Evolutionary conservation across 2,329 filamentous ascomycete species (phyloP).

Genomic region (Colletotrichum truncatum): DNA sequence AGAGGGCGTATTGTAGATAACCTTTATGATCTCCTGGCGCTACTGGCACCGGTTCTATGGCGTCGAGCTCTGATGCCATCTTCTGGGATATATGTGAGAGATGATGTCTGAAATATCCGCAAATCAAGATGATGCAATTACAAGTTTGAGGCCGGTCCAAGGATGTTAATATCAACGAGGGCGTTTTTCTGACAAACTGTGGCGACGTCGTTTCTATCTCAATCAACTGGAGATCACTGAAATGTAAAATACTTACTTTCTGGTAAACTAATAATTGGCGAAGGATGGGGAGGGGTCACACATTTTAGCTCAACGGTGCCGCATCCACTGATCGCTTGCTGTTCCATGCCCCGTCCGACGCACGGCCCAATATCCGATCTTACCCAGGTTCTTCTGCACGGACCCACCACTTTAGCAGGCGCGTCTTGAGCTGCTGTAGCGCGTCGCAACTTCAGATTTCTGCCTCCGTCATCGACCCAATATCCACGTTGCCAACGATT

Average conservation of each 20-base stretch:
- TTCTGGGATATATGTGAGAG: neutral
- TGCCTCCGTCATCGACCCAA: neutral
- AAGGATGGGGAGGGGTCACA: neutral
- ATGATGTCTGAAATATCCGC: neutral
- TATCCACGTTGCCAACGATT: neutral
- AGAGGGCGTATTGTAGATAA: constrained; percentile 76
- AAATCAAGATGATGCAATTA: no score
- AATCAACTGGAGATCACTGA: no score
- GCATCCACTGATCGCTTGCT: neutral
- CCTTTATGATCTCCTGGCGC: constrained; percentile 52
- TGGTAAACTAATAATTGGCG: no score
- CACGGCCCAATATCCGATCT: neutral
- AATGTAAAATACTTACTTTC: no score
- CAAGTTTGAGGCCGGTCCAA: no score
- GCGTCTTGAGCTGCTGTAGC: constrained; percentile 21
- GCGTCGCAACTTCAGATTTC: constrained; percentile 16
- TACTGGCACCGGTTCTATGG: constrained; percentile 33
- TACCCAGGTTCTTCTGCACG: neutral
- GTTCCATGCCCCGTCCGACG: neutral
- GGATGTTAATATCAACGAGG: no score
- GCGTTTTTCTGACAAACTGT: no score
- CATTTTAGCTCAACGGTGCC: neutral
- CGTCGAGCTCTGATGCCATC: constrained; percentile 23
- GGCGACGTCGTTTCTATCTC: no score
- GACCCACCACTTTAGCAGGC: constrained; percentile 28